Evolutionary conservation across 1,284 basidiomycete species (phyloP).

Genomic region (Trichosporon sp.): DNA sequence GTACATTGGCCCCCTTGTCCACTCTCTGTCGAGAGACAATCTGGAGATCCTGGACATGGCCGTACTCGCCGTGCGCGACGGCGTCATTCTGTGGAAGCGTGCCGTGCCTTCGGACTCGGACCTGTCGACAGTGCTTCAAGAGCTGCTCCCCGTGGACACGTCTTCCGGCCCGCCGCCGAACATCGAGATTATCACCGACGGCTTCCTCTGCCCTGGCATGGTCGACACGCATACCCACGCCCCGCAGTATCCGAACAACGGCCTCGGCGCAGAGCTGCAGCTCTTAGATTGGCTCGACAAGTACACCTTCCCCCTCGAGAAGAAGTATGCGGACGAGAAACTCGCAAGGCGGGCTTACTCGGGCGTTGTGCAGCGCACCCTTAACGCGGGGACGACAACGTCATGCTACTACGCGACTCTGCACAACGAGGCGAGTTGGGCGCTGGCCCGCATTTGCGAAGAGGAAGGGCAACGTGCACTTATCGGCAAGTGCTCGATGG

Average conservation of each 20-base stretch:
- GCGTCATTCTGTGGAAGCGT: conserved; percentile 66
- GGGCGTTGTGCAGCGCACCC: conserved; percentile 67
- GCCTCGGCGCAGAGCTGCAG: conserved; percentile 59
- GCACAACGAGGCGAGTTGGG: conserved; percentile 74
- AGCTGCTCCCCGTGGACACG: conserved; percentile 31
- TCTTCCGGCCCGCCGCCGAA: conserved; percentile 24
- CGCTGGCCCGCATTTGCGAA: conserved; percentile 71
- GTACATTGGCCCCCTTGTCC: conserved; percentile 66
- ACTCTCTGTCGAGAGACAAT: conserved; percentile 57
- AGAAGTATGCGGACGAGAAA: conserved; percentile 64
- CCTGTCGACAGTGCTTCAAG: conserved; percentile 13
- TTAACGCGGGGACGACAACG: conserved; percentile 85
- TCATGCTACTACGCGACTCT: conserved; percentile 87
- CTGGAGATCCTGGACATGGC: conserved; percentile 59
- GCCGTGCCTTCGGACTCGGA: conserved; percentile 22
- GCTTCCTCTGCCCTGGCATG: conserved; percentile 83
- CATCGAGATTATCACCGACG: conserved; percentile 58
- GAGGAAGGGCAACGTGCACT: conserved; percentile 76
- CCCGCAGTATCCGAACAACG: conserved; percentile 79
- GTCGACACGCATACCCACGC: conserved; percentile 92
- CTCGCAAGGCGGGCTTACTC: conserved; percentile 71
- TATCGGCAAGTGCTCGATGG: conserved; percentile 91
- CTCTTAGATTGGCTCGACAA: conserved; percentile 87
- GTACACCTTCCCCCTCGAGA: conserved; percentile 85
- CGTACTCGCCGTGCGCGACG: conserved; percentile 61